Percentiles rank a stretch among this genome's conserved stretches.
phyloP scores from a whole-genome alignment of 1,139 yeast species.

The Sugiyamaella grinbergsii region DNA sequence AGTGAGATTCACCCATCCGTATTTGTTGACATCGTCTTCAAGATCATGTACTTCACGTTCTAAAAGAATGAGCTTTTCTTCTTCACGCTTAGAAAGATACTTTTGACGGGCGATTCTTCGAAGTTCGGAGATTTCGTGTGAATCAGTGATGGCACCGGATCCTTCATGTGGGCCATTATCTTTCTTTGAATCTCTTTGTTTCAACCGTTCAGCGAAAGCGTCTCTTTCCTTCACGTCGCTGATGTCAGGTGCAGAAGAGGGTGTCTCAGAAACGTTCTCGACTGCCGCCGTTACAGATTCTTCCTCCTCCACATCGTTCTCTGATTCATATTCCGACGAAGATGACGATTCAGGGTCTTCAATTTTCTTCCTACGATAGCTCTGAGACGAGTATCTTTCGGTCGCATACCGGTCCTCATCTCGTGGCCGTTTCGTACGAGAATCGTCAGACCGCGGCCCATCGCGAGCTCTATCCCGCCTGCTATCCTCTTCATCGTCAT shows the following conservation, averaged over 20 bases:
- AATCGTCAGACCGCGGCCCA: neutral
- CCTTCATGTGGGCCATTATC: constrained; percentile 18
- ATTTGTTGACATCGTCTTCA: constrained; percentile 49
- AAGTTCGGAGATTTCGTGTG: constrained; percentile 39
- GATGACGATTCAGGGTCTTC: constrained; percentile 21
- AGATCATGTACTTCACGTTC: constrained; percentile 52
- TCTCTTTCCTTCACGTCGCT: constrained; percentile 36
- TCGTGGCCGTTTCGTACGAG: constrained; percentile 8
- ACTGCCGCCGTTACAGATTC: neutral
- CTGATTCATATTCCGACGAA: constrained; percentile 18
- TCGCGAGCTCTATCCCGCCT: too few species aligned
- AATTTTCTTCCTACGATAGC: constrained; percentile 13
- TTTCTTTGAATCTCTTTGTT: constrained; percentile 30
- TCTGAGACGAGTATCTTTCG: neutral
- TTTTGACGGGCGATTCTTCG: constrained; percentile 53
- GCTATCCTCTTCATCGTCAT: constrained; percentile 4
- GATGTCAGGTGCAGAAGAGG: constrained; percentile 6
- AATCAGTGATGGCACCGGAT: neutral
- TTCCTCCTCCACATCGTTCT: neutral
- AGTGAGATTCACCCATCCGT: constrained; percentile 56
- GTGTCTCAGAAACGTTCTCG: constrained; percentile 1
- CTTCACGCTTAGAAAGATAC: constrained; percentile 53
- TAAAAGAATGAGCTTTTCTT: constrained; percentile 48
- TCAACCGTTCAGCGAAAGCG: constrained; percentile 39
- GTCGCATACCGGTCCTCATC: neutral